Evolutionary conservation across 164 flowering plant species (phyloP).

Genomic region (Platanus orientalis): DNA sequence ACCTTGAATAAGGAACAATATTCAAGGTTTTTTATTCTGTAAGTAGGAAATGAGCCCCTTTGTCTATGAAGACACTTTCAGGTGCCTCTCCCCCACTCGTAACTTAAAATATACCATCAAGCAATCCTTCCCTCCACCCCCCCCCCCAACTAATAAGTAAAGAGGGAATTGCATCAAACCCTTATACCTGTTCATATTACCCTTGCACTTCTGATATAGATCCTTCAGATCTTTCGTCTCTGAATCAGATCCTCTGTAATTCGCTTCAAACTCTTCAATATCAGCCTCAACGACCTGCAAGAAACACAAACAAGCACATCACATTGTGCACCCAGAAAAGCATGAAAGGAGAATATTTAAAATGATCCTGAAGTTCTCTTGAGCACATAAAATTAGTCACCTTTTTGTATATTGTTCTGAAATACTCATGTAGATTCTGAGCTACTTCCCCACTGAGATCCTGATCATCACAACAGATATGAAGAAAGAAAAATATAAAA

Average conservation of each 20-base stretch:
- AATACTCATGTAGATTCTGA: constrained; percentile 64
- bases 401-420: constrained; percentile 82
- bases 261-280: constrained; percentile 92
- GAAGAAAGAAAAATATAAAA: background rate
- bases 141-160: background rate
- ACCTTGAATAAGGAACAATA: too few species aligned
- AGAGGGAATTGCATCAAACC: background rate
- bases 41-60: too few species aligned
- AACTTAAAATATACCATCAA: too few species aligned
- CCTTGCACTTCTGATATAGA: constrained; percentile 68
- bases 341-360: background rate
- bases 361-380: background rate
- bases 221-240: constrained; percentile 83
- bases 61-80: too few species aligned
- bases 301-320: background rate
- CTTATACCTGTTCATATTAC: constrained; percentile 81
- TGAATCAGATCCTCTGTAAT: constrained; percentile 88
- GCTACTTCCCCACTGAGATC: constrained; percentile 75
- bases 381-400: constrained; percentile 25
- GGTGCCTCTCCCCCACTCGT: too few species aligned
- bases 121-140: too few species aligned
- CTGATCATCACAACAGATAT: constrained; percentile 29
- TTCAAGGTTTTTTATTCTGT: too few species aligned
- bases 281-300: constrained; percentile 87
- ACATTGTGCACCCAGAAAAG: background rate